These are phyloP conservation scores for Saturnispora diversa DNA, from an alignment of 805 yeast species.

Conservation along the genomic window DNA sequence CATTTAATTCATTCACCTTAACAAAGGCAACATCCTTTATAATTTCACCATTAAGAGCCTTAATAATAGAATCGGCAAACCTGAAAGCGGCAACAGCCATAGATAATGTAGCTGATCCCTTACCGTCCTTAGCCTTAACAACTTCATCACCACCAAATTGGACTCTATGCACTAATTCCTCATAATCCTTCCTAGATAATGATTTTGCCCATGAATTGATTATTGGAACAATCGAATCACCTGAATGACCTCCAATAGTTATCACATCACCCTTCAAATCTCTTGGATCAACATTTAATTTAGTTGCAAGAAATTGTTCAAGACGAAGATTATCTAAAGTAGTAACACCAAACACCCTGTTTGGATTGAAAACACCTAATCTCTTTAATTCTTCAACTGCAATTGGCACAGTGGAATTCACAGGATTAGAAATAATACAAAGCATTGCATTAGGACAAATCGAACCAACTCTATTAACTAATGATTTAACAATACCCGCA, in stretches of 20 bases:
- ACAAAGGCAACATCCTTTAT: slow-evolving; percentile 42
- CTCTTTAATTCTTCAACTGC: slow-evolving; percentile 87
- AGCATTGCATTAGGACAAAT: slow-evolving; percentile 78
- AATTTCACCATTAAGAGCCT: slow-evolving; percentile 40
- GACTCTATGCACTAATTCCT: slow-evolving; percentile 73
- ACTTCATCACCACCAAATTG: slow-evolving; percentile 92
- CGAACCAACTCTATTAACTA: slow-evolving; percentile 80
- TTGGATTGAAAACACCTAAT: slow-evolving; percentile 83
- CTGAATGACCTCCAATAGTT: slow-evolving; percentile 97
- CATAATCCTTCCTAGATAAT: slow-evolving; percentile 55
- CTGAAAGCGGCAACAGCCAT: slow-evolving; percentile 83
- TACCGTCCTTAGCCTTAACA: slow-evolving; percentile 77
- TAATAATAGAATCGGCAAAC: slow-evolving; percentile 57
- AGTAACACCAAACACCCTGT: slow-evolving; percentile 92
- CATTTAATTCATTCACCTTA: slow-evolving; percentile 45
- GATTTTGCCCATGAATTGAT: slow-evolving; percentile 67
- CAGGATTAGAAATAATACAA: slow-evolving; percentile 86
- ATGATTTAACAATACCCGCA: slow-evolving; percentile 89
- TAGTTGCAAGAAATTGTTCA: slow-evolving; percentile 68
- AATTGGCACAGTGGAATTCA: slow-evolving; percentile 94
- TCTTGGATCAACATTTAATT: slow-evolving; percentile 66
- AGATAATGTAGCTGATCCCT: slow-evolving; percentile 77
- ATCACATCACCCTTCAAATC: slow-evolving; percentile 56
- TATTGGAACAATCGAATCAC: slow-evolving; percentile 90
- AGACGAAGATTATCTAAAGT: slow-evolving; percentile 89